Base-by-base conservation (phyloP, 2,329 filamentous ascomycete species). In the Bipolaris zeicola region DNA sequence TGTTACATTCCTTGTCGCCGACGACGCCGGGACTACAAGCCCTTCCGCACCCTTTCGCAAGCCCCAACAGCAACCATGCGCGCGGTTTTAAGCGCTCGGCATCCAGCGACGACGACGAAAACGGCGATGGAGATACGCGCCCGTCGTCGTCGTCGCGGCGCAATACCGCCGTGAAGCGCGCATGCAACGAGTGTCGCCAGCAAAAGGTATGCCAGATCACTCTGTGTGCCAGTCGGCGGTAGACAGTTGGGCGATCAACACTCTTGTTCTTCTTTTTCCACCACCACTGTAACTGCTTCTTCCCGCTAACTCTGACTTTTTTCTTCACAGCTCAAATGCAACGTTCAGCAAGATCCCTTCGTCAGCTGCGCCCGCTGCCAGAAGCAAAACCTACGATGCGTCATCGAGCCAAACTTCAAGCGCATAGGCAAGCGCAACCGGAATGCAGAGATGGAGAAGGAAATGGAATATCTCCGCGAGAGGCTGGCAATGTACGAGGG, bases 331-430 rank as follows among this genome's bases (percentile, higher is more conserved):
- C 81, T 94, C 60, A 89, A 90, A 71, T 95, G 91, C 82, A 90
- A 94, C 80, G 90, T 94, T 65, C 82, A 90, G 66, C 89, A 92
- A 77, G 89, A 91, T 26, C 90, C 90, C 16, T 93, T 92, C 75
- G 85, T 87, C 68, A 86, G 86, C 67, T 95, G 91, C 79, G 87
- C 87, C 51, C 84, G 91, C 54, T 95, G 91, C 78, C 85, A 85
- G 72, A 90, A 91, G 68, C 85, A 93, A 70, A 90, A 89, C 76
- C 87, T 94, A 59, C 85, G 88, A 60, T 95, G 91, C 82, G 91
- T 91, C 76, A 94, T 95, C 76, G 90, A 94, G 76, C 90, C 89
- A 69, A 92, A 92, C 76, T 94, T 94, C 79, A 93, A 92, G 82
- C 87, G 90, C 66, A 82, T 93, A 16, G 89, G 90, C 61, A 95